Base-by-base conservation (phyloP, 805 yeast genomes). In the Cyberlindnera saturnus region DNA sequence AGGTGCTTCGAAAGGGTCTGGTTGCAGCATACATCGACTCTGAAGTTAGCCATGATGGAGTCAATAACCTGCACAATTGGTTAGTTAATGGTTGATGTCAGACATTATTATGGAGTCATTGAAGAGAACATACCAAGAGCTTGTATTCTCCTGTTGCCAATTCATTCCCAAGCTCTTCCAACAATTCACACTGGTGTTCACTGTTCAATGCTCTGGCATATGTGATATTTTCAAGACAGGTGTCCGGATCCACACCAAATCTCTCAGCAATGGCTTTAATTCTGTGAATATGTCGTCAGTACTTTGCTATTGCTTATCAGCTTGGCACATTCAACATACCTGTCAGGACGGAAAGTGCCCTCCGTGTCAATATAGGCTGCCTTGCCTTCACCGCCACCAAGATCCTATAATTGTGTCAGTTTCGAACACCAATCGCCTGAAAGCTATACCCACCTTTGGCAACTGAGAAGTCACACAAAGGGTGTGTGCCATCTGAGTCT, bases 341-440 rank as follows among this genome's bases (percentile, higher is more conserved):
- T 38, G 47, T 81, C 87, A 3, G 91, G 91, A 44, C 91, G 72
- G 50, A 84, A 84, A 1, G 91, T 84, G 5, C 91, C 91, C 57
- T 85, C 91, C 0, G 91, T 83, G 55, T 85, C 91, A 45, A 84
- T 80, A 53, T 78, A 84, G 9, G 86, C 82, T 23, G 84, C 86
- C 62, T 83, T 84, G 0, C 91, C 91, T 59, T 82, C 90, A 13
- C 82, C 89, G 4, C 91, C 91, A 4, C 90, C 90, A 74, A 79
- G 16, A 5, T 30, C 26, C 40, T 36, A 14, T 3, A 32, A 15
- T 9, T 19, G 19, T 16, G 16, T 17, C 6, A 20, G 19, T 16
- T 18, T 14, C 9, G 9, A 15, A 19, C 11, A 10, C 4, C 20
- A 18, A 30, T 14, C 30, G 29, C 4, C 4, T 30, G 54, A 13